Evolutionary conservation across 1,284 basidiomycete species (phyloP), one percentile per base, ranked within the genome.

Genomic region (Pholiota adiposa): DNA sequence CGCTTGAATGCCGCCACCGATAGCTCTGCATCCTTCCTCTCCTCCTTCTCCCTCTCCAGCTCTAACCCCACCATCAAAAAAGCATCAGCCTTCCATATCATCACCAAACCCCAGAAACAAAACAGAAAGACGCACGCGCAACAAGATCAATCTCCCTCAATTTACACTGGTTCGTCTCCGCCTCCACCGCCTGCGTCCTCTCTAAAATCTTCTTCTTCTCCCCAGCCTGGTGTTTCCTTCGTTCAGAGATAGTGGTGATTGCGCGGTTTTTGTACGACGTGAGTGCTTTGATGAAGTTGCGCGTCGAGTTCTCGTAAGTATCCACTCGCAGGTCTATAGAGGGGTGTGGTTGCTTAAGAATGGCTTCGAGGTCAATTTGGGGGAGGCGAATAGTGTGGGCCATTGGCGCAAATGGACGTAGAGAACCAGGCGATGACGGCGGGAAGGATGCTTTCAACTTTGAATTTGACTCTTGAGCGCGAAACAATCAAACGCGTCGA

Each of bases 131-230:
- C 84, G 38, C 68, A 90, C 89, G 82, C 57, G 84, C 80, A 27
- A 90, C 79, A 34, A 93, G 76, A 55, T 90, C 87, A 44, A 92
- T 87, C 73, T 92, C 90, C 66, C 79, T 82, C 29, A 89, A 66
- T 66, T 91, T 91, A 72, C 87, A 91, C 48, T 85, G 78, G 59
- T 84, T 87, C 3, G 81, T 90, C 72, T 93, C 90, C 0, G 76
- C 65, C 70, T 92, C 88, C 0, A 84, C 78, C 18, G 80, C 75
- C 51, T 84, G 79, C 5, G 73, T 80, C 68, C 81, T 83, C 58
- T 92, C 90, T 4, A 73, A 52, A 0, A 85, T 63, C 60, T 79
- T 80, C 69, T 87, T 89, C 75, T 82, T 85, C 71, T 90, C 88
- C 0, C 78, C 68, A 2, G 76, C 75, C 66, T 89, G 83, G 9